These are phyloP conservation scores for Perkinsus olseni DNA, from an alignment of 169 alveolate species.

Conservation along the genomic window DNA sequence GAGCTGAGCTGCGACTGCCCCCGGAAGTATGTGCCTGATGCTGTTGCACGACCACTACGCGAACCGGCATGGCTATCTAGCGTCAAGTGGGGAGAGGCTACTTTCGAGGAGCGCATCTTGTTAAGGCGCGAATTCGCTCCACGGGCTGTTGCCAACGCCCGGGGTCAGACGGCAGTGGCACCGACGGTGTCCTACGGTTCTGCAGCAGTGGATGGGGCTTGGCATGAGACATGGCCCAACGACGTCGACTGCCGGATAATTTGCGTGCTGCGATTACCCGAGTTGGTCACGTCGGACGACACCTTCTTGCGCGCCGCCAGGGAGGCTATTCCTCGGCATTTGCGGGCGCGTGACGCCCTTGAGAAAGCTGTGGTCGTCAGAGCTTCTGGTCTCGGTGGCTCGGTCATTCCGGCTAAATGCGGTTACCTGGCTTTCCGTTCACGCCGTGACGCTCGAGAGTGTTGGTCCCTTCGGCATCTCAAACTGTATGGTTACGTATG, in stretches of 20 bases:
- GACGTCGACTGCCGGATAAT: not conserved
- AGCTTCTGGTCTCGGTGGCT: not conserved
- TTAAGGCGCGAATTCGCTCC: not conserved
- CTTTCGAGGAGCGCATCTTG: not conserved
- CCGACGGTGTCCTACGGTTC: not conserved
- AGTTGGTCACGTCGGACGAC: not conserved
- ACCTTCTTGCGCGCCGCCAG: not conserved
- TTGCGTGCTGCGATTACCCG: not conserved
- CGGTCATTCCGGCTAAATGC: not conserved
- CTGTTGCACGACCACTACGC: not conserved
- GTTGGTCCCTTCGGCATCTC: not conserved
- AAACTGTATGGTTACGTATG: not conserved
- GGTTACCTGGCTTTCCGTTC: not conserved
- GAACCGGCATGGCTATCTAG: not conserved
- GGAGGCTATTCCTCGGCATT: not conserved
- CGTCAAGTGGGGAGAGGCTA: not conserved
- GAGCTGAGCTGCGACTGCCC: not conserved
- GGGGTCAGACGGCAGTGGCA: not conserved
- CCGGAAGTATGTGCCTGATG: not conserved
- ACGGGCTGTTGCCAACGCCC: not conserved
- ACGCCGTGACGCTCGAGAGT: not conserved
- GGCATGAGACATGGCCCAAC: not conserved
- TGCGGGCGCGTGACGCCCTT: not conserved
- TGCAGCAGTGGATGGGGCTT: not conserved
- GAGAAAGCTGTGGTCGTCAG: not conserved